Evolutionary conservation across 2,329 filamentous ascomycete genomes (phyloP).

Genomic region (Anisogramma anomala): DNA sequence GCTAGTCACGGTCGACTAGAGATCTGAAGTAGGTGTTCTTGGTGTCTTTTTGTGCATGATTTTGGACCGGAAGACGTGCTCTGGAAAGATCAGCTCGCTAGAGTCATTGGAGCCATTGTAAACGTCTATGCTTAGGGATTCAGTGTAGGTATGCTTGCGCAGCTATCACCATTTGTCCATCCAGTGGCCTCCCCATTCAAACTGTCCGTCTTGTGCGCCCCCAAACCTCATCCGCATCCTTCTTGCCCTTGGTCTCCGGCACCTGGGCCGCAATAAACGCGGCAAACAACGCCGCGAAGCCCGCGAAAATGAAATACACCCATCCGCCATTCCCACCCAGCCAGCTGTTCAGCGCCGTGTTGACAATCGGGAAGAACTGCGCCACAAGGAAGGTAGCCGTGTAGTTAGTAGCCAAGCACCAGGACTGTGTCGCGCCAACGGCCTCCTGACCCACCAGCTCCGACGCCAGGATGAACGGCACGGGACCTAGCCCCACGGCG

Average conservation of each 20-base stretch:
- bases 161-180: neutral
- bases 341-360: slow-evolving; percentile 53
- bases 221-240: slow-evolving; percentile 83
- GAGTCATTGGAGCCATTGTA: too few relatives aligned
- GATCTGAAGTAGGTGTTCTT: too few relatives aligned
- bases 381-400: slow-evolving; percentile 83
- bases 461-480: slow-evolving; percentile 87
- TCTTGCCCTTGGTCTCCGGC: slow-evolving; percentile 81
- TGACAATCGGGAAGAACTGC: slow-evolving; percentile 86
- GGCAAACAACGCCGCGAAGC: slow-evolving; percentile 55
- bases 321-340: slow-evolving; percentile 58
- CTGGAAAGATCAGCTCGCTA: too few relatives aligned
- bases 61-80: too few relatives aligned
- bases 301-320: slow-evolving; percentile 88
- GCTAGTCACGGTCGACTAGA: neutral
- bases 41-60: too few relatives aligned
- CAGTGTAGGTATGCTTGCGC: too few relatives aligned
- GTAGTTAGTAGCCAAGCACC: slow-evolving; percentile 79
- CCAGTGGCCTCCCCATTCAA: slow-evolving; percentile 30
- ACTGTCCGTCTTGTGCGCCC: slow-evolving; percentile 50
- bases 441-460: slow-evolving; percentile 86
- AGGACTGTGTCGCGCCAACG: slow-evolving; percentile 82
- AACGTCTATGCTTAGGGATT: too few relatives aligned
- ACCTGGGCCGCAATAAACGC: slow-evolving; percentile 63
- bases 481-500: slow-evolving; percentile 79